Conservation (phyloP, 2,329 filamentous ascomycete species). For the Fusarium sp. region DNA sequence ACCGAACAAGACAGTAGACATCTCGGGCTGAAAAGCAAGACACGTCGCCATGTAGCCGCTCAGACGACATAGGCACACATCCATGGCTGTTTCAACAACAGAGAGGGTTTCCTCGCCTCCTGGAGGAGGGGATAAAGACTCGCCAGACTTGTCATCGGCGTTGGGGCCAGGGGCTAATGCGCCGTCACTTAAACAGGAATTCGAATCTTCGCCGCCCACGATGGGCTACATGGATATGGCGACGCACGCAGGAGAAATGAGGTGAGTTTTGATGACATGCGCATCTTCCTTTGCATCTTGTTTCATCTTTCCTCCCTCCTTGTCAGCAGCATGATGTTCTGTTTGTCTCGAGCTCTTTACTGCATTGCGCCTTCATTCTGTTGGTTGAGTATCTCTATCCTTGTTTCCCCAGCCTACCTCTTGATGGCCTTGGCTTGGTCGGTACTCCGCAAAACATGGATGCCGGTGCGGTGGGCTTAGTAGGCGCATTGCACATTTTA, state of each 20-base stretch:
- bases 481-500: slow-evolving; percentile 5
- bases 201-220: slow-evolving; percentile 65
- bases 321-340: background rate
- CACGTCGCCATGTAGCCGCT: background rate
- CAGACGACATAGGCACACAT: background rate
- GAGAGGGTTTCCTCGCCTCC: slow-evolving; percentile 9
- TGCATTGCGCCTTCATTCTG: background rate
- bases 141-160: slow-evolving; percentile 9
- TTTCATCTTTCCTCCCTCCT: background rate
- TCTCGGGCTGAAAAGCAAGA: background rate
- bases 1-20: slow-evolving; percentile 3
- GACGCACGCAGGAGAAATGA: slow-evolving; percentile 64
- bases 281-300: background rate
- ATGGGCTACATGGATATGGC: slow-evolving; percentile 67
- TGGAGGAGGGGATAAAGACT: slow-evolving; percentile 15
- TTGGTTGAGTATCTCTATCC: background rate
- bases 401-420: background rate
- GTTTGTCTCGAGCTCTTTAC: background rate
- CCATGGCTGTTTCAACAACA: slow-evolving; percentile 3
- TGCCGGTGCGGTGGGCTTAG: background rate
- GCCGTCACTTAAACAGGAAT: slow-evolving; percentile 60
- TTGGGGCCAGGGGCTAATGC: slow-evolving; percentile 37
- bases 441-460: background rate
- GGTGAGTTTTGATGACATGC: slow-evolving; percentile 58
- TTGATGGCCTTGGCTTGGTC: background rate